Percentiles rank a stretch among this genome's conserved stretches.
phyloP scores from a whole-genome alignment of 1,284 basidiomycete genomes.

The Sparassis latifolia region DNA sequence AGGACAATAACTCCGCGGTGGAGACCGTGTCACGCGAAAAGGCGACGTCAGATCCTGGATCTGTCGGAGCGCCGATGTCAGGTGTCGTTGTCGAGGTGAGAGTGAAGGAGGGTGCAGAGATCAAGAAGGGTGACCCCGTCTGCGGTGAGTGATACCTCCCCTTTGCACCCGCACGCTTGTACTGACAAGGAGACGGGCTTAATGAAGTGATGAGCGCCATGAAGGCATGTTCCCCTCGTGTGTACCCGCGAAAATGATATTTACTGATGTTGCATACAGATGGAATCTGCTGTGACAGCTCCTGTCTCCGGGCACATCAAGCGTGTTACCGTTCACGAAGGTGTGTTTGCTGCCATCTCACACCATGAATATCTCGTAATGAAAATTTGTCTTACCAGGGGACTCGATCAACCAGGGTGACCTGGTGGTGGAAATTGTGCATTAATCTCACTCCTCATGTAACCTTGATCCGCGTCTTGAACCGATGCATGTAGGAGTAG shows the following conservation, averaged over 20 bases:
- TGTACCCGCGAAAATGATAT: constrained; percentile 5
- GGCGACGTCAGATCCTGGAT: constrained; percentile 89
- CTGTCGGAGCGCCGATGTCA: constrained; percentile 93
- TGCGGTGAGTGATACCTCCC: constrained; percentile 49
- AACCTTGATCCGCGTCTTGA: background rate
- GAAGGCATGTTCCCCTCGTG: constrained; percentile 52
- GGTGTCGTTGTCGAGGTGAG: constrained; percentile 98
- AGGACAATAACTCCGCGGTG: constrained; percentile 94
- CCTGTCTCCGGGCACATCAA: constrained; percentile 95
- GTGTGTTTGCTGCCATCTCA: constrained; percentile 31
- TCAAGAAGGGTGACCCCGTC: constrained; percentile 95
- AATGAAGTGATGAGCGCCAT: constrained; percentile 79
- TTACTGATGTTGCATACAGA: constrained; percentile 42
- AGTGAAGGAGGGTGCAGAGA: constrained; percentile 93
- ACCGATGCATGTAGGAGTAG: constrained; percentile 13
- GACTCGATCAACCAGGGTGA: constrained; percentile 89
- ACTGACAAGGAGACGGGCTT: constrained; percentile 6
- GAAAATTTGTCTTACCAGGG: constrained; percentile 36
- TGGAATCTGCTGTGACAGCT: constrained; percentile 94
- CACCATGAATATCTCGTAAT: constrained; percentile 4
- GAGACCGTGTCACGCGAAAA: constrained; percentile 93
- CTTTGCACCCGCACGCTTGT: background rate
- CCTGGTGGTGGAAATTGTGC: constrained; percentile 79
- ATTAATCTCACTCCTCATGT: constrained; percentile 29
- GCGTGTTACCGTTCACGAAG: constrained; percentile 84